Evolutionary conservation across 2,329 filamentous ascomycete genomes (phyloP), one percentile per base, ranked within the genome.

Genomic region (Chaetomiaceae sp.): DNA sequence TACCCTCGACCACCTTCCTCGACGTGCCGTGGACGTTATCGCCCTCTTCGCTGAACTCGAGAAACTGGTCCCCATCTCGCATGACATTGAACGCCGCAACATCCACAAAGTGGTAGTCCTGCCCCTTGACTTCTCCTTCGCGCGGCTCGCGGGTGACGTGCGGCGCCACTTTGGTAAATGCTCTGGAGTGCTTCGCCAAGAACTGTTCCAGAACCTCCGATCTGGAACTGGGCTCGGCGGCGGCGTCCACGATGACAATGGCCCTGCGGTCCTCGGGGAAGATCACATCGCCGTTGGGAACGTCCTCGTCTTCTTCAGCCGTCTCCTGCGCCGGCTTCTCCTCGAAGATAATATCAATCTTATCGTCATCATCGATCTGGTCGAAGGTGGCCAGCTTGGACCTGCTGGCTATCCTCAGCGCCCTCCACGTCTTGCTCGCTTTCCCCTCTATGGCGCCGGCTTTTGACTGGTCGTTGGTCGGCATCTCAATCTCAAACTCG

Each of bases 371-470:
- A 45, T 95, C 89, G 38, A 95, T 86, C 64, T 85, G 88, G 65
- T 97, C 90, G 63, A 97, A 93, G 17, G 81, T 70, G 36, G 80
- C 76, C 55, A 97, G 75, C 57, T 84, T 85, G 47, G 75, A 81
- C 54, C 80, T 81, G 46, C 85, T 82, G 9, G 88, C 86, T 53
- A 95, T 78, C 42, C 93, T 81, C 52, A 98, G 70, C 5, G 88
- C 87, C 56, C 90, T 80, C 93, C 93, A 98, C 47, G 82, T 85
- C 65, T 94, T 91, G 69, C 88, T 95, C 17, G 84, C 81, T 64
- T 94, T 95, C 45, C 82, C 76, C 53, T 86, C 85, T 7, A 81
- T 64, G 17, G 79, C 74, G 11, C 66, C 65, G 0, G 69, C 68
- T 54, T 76, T 78, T 42, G 78, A 75, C 47, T 76, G 67, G 65